Percentiles rank a stretch among this genome's conserved stretches.
These are phyloP conservation scores for Asterophora lycoperdoides DNA, from an alignment of 768 basidiomycete genomes.

Conservation along the genomic window DNA sequence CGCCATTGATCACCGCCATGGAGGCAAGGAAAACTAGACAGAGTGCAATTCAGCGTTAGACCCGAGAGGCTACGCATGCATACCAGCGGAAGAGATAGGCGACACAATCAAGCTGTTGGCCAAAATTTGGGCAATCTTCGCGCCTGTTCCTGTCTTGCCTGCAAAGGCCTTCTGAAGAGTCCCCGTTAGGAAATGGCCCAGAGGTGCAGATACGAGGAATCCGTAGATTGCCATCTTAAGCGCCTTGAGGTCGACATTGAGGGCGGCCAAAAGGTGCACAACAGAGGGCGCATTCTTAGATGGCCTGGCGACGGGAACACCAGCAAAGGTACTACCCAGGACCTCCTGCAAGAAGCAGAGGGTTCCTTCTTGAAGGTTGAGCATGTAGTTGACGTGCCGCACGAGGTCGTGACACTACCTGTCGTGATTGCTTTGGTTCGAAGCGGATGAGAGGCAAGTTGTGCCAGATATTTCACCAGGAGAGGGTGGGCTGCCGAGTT, in stretches of 20 bases:
- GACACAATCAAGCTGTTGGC: slow-evolving; percentile 74
- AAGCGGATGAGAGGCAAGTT: slow-evolving; percentile 65
- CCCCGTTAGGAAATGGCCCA: slow-evolving; percentile 72
- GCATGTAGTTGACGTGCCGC: not conserved
- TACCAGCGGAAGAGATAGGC: slow-evolving; percentile 69
- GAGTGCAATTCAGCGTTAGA: not conserved
- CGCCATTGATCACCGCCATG: slow-evolving; percentile 83
- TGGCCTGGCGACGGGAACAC: slow-evolving; percentile 47
- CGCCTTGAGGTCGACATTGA: slow-evolving; percentile 65
- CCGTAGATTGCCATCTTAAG: slow-evolving; percentile 85
- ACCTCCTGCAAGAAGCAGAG: slow-evolving; percentile 77
- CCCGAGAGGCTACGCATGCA: slow-evolving; percentile 16
- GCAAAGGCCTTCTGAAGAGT: slow-evolving; percentile 71
- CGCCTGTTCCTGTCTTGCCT: slow-evolving; percentile 60
- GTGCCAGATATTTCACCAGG: slow-evolving; percentile 64
- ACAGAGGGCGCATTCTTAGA: slow-evolving; percentile 52
- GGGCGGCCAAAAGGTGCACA: slow-evolving; percentile 47
- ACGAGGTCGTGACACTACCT: slow-evolving; percentile 34
- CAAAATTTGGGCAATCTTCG: slow-evolving; percentile 68
- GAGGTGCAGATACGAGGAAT: slow-evolving; percentile 76
- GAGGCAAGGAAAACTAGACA: slow-evolving; percentile 63
- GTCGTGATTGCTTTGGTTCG: slow-evolving; percentile 79
- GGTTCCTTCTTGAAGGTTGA: slow-evolving; percentile 30
- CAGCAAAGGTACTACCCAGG: slow-evolving; percentile 68
- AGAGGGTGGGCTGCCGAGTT: slow-evolving; percentile 38